phyloP scores from a whole-genome alignment of 1,139 yeast genomes.

The Hemisphaericaspora subhashii region DNA sequence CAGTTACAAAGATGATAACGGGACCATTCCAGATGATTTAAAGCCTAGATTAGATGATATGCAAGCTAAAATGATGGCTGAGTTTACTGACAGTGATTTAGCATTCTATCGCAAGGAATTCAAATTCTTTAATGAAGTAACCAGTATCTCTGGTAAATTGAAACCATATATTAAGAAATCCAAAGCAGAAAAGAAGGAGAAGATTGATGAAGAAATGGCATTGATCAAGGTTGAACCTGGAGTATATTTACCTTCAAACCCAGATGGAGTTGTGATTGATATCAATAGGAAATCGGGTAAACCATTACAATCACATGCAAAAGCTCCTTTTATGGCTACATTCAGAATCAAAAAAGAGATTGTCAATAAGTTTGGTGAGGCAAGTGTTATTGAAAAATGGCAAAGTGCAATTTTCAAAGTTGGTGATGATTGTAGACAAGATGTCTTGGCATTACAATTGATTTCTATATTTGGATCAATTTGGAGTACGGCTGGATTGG shows the following conservation, averaged over 20 bases:
- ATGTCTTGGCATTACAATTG: slow-evolving; percentile 88
- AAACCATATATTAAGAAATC: slow-evolving; percentile 92
- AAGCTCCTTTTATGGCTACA: slow-evolving; percentile 97
- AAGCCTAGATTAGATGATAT: slow-evolving; percentile 84
- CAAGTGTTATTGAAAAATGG: slow-evolving; percentile 63
- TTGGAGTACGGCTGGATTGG: slow-evolving; percentile 86
- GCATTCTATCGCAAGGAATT: slow-evolving; percentile 81
- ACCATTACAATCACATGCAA: slow-evolving; percentile 98
- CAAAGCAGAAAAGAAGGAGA: slow-evolving; percentile 93
- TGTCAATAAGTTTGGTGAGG: slow-evolving; percentile 39
- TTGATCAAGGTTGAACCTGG: slow-evolving; percentile 75
- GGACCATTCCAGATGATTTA: slow-evolving; percentile 72
- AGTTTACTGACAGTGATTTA: slow-evolving; percentile 61
- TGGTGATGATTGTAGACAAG: slow-evolving; percentile 99
- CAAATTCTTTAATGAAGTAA: slow-evolving; percentile 85
- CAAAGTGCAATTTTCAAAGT: slow-evolving; percentile 98
- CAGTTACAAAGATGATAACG: slow-evolving; percentile 86
- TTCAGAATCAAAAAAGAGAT: slow-evolving; percentile 74
- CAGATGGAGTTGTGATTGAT: slow-evolving; percentile 91
- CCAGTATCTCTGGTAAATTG: slow-evolving; percentile 89
- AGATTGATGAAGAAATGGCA: slow-evolving; percentile 95
- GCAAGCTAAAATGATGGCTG: slow-evolving; percentile 60
- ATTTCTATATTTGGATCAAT: slow-evolving; percentile 89
- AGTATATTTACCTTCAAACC: slow-evolving; percentile 93
- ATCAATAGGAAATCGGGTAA: slow-evolving; percentile 90